Conservation (phyloP, 352 stramenopile species). For the Plasmopara muralis region DNA sequence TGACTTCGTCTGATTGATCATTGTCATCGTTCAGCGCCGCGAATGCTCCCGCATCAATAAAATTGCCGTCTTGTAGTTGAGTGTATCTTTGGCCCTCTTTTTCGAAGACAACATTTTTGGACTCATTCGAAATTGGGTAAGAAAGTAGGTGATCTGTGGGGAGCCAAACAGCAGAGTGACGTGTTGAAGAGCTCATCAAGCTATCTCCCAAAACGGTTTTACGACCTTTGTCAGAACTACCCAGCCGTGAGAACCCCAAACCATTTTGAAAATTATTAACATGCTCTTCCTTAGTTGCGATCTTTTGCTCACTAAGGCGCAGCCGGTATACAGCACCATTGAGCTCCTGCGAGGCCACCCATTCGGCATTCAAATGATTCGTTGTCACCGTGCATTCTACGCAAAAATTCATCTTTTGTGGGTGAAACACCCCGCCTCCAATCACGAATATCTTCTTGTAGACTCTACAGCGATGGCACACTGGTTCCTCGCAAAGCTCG, state of each 20-base stretch:
- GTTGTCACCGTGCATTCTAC: slow-evolving; percentile 39
- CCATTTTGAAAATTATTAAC: slow-evolving; percentile 10
- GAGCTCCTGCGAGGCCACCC: slow-evolving; percentile 53
- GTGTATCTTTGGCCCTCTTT: slow-evolving; percentile 13
- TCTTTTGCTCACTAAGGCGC: slow-evolving; percentile 16
- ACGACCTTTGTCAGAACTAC: slow-evolving; percentile 28
- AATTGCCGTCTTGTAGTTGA: slow-evolving; percentile 19
- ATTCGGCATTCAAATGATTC: slow-evolving; percentile 39
- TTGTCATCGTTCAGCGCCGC: slow-evolving; percentile 25
- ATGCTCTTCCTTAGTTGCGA: slow-evolving; percentile 13
- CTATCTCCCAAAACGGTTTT: slow-evolving; percentile 34
- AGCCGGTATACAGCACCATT: slow-evolving; percentile 11
- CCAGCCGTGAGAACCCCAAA: slow-evolving; percentile 17
- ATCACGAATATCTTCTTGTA: slow-evolving; percentile 45
- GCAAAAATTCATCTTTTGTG: slow-evolving; percentile 67
- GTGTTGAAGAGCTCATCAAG: slow-evolving; percentile 11
- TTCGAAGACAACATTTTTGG: slow-evolving; percentile 16
- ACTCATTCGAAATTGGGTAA: slow-evolving; percentile 12
- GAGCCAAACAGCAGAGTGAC: slow-evolving; percentile 23
- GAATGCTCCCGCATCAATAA: slow-evolving; percentile 27
- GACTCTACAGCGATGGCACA: slow-evolving; percentile 39
- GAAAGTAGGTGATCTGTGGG: slow-evolving; percentile 24
- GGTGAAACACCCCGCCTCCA: slow-evolving; percentile 37
- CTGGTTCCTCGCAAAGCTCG: slow-evolving; percentile 28
- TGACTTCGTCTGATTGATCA: slow-evolving; percentile 13